These are phyloP conservation scores for Heterobasidion parviporum DNA, from an alignment of 1,284 basidiomycete genomes.

Conservation along the genomic window DNA sequence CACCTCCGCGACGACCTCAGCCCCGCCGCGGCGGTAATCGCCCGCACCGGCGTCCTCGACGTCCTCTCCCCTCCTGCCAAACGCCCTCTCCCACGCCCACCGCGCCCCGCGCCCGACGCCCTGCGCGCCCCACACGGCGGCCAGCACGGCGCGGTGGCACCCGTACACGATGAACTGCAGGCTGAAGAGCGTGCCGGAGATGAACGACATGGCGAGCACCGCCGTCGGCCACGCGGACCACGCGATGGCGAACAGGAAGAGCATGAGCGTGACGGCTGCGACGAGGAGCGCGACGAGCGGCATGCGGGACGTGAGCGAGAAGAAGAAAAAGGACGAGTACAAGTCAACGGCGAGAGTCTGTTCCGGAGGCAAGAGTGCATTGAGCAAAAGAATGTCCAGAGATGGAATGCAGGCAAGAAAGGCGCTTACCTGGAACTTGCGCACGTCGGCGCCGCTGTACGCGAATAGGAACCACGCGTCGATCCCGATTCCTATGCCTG, in stretches of 20 bases:
- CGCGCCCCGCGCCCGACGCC: neutral
- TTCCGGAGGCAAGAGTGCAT: neutral
- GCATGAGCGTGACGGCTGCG: conserved; percentile 44
- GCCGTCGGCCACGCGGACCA: conserved; percentile 54
- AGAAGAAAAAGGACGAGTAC: conserved; percentile 54
- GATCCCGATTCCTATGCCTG: conserved; percentile 52
- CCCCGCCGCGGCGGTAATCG: neutral
- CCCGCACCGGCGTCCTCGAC: neutral
- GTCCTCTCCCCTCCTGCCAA: neutral
- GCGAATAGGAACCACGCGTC: conserved; percentile 56
- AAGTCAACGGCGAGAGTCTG: conserved; percentile 48
- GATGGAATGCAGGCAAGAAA: neutral
- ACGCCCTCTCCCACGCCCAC: neutral
- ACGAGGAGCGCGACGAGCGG: conserved; percentile 50
- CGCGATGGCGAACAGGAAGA: conserved; percentile 51
- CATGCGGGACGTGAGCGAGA: conserved; percentile 53
- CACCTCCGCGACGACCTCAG: neutral
- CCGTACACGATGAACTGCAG: conserved; percentile 63
- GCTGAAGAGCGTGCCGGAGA: conserved; percentile 46
- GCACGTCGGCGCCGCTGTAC: conserved; percentile 37
- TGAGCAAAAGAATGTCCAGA: neutral
- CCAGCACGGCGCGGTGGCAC: conserved; percentile 22
- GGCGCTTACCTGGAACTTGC: conserved; percentile 42
- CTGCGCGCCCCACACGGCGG: conserved; percentile 11
- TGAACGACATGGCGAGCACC: conserved; percentile 46